A percentile compares a stretch with the other conserved stretches of the same genome.
phyloP scores from a whole-genome alignment of 148 eudicot genomes.

The Rheum nobile region DNA sequence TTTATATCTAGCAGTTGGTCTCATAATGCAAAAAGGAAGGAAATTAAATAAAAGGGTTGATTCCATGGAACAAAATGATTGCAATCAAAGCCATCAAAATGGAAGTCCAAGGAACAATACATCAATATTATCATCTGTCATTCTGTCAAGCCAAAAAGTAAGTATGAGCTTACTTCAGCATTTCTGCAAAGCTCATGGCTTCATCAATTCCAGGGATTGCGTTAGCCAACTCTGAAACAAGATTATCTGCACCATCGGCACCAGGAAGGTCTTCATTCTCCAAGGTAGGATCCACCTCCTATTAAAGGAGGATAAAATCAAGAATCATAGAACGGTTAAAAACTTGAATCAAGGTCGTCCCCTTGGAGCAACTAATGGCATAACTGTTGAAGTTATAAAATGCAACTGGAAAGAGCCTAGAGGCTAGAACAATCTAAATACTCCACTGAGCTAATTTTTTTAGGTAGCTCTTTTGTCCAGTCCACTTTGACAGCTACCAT shows the following conservation, averaged over 20 bases:
- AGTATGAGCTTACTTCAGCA: constrained; percentile 69
- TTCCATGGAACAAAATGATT: not conserved
- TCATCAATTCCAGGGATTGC: constrained; percentile 98
- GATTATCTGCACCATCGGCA: constrained; percentile 54
- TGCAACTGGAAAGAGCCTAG: not conserved
- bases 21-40: not conserved
- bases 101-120: not conserved
- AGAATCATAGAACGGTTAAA: not conserved
- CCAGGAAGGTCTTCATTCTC: constrained; percentile 65
- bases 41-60: not conserved
- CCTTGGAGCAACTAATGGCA: not conserved
- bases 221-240: constrained; percentile 83
- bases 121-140: not conserved
- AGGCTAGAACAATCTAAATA: not conserved
- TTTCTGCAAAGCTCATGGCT: constrained; percentile 99
- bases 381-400: not conserved
- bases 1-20: not conserved
- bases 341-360: not conserved
- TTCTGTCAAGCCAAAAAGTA: not conserved
- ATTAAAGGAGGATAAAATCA: constrained; percentile 1
- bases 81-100: not conserved
- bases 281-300: constrained; percentile 94
- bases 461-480: not conserved
- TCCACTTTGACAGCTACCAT: not conserved
- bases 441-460: not conserved